Conservation (phyloP, 768 basidiomycete species). For the Kwoniella bestiolae region DNA sequence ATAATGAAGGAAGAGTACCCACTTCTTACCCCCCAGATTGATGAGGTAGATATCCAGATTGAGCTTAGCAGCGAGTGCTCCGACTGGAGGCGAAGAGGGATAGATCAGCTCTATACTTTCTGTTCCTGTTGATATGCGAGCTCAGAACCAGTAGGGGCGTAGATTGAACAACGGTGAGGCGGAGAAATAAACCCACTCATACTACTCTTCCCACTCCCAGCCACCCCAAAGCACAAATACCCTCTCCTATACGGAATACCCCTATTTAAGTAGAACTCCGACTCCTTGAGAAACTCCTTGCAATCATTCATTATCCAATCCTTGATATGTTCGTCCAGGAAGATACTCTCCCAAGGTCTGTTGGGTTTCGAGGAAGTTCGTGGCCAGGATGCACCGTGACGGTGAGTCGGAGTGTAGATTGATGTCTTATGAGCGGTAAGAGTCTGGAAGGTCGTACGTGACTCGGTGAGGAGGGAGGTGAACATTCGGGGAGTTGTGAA, state of each 20-base stretch:
- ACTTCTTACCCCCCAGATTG: constrained; percentile 11
- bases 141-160: no score
- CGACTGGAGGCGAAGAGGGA: constrained; percentile 47
- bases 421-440: not conserved
- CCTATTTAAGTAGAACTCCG: constrained; percentile 28
- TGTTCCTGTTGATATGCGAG: no score
- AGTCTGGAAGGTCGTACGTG: not conserved
- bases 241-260: constrained; percentile 40
- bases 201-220: constrained; percentile 23
- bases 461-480: not conserved
- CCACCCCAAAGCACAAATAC: constrained; percentile 23
- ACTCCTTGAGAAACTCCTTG: constrained; percentile 28
- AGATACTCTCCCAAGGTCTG: constrained; percentile 30
- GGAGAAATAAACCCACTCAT: constrained; percentile 11
- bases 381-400: not conserved
- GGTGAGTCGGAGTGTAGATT: not conserved
- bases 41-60: constrained; percentile 27
- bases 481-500: constrained; percentile 4
- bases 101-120: not conserved
- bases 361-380: constrained; percentile 2
- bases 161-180: no score
- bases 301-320: constrained; percentile 34
- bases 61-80: constrained; percentile 67
- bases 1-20: constrained; percentile 1
- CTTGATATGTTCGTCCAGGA: constrained; percentile 28